Evolutionary conservation across 768 basidiomycete genomes (phyloP), one percentile per base, ranked within the genome.

Genomic region (Pilatotrama ljubarskyi): DNA sequence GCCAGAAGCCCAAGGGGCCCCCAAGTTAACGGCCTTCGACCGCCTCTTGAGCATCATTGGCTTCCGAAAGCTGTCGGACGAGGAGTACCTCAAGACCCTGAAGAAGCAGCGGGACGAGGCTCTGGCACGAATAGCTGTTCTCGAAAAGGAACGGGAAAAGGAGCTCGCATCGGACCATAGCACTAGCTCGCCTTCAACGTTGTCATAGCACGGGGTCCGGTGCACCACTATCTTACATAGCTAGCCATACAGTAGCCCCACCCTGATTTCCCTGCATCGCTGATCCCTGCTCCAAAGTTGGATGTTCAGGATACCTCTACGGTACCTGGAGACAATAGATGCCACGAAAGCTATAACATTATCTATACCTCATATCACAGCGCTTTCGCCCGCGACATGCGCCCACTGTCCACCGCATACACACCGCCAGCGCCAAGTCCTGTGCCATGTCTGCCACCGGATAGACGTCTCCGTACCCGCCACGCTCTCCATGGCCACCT

Each of bases 351-450:
- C 37, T 40, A 15, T 5, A 14, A 1, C 14, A 13, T 18, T 10
- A 32, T 22, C 3, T n/a, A 7, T 20, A 3, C 41, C 10, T 10
- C 20, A 51, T 1, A 44, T 50, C 10, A 50, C 38, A 6, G 48
- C 11, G 47, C 47, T 18, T 47, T 41, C 20, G n/a, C 26, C 42
- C 18, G 37, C 9, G 9, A 29, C 26, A 35, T 29, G 46, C 25
- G 46, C 38, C 90, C 90, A 92, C 10, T 72, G 66, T 10, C 90
- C 90, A 25, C 87, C 88, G 73, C 90, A 93, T 18, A 91, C 76
- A 70, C 90, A 93, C 24, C 78, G 78, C 22, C 66, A 70, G 32
- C 69, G 70, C 86, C 85, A 91, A 64, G 76, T 77, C 62, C 74
- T 83, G 72, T 87, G 84, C 87, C 88, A 93, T 18, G 78, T 74